A percentile compares a stretch with the other conserved stretches of the same genome.
These are phyloP conservation scores for Neurospora intermedia DNA, from an alignment of 495 filamentous ascomycete species.

Conservation along the genomic window DNA sequence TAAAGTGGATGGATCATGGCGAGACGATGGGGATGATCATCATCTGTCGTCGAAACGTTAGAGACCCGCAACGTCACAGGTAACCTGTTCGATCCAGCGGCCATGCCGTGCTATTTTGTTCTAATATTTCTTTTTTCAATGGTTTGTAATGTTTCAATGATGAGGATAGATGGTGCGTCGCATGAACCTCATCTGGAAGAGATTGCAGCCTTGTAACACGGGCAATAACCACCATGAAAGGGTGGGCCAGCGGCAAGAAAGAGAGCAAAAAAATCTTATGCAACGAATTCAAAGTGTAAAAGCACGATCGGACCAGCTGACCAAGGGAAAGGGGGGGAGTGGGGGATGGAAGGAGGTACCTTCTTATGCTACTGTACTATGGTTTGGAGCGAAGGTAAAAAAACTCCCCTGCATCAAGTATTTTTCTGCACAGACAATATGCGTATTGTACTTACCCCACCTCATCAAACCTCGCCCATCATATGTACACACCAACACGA, in stretches of 20 bases:
- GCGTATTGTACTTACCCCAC: no score
- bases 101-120: neutral
- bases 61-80: neutral
- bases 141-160: neutral
- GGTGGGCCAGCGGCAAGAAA: conserved; percentile 6
- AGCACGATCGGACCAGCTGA: neutral
- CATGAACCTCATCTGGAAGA: conserved; percentile 3
- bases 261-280: neutral
- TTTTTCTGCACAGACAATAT: no score
- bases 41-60: neutral
- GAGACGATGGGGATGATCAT: neutral
- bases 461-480: no score
- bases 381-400: no score
- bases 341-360: neutral
- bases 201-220: conserved; percentile 1
- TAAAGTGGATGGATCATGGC: neutral
- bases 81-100: neutral
- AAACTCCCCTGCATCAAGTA: no score
- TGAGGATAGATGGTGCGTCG: neutral
- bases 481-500: no score
- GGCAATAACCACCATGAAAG: conserved; percentile 1
- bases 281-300: neutral
- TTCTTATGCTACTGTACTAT: neutral
- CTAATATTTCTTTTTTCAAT: no score
- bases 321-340: neutral